Conservation (phyloP, 75 land plant genomes). For the Sequoiadendron giganteum region DNA sequence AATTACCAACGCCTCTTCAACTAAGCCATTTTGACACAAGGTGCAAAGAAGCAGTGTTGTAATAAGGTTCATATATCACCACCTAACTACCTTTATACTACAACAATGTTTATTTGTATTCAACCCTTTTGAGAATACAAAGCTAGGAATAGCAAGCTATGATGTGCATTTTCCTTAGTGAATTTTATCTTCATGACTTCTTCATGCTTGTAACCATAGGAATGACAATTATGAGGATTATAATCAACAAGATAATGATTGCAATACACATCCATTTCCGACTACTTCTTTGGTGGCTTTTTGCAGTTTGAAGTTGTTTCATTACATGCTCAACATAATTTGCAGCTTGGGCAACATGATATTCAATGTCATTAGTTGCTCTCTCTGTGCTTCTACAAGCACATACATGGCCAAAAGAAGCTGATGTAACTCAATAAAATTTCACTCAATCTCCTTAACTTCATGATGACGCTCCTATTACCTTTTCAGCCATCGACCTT, state of each 20-base stretch:
- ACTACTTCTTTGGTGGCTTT: conserved; percentile 32
- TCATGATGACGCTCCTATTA: conserved; percentile 54
- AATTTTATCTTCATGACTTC: conserved; percentile 19
- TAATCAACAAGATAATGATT: conserved; percentile 31
- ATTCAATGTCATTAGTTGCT: conserved; percentile 58
- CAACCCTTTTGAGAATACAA: no score
- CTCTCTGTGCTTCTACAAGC: conserved; percentile 58
- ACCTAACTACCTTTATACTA: no score
- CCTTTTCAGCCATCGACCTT: no score
- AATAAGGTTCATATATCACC: neutral
- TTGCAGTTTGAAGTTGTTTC: conserved; percentile 31
- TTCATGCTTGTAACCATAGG: conserved; percentile 43
- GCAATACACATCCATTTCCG: conserved; percentile 51
- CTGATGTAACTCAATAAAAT: conserved; percentile 59
- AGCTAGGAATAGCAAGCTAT: neutral
- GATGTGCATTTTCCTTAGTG: neutral
- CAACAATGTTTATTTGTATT: no score
- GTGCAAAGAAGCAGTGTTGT: neutral
- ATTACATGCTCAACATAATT: conserved; percentile 34
- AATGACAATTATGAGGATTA: conserved; percentile 40
- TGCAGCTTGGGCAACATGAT: conserved; percentile 40
- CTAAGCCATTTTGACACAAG: no score
- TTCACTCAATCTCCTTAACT: conserved; percentile 54
- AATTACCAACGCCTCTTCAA: no score
- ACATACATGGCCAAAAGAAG: conserved; percentile 51